phyloP scores from a whole-genome alignment of 176 grass and related monocot genomes.

The Eleusine indica region DNA sequence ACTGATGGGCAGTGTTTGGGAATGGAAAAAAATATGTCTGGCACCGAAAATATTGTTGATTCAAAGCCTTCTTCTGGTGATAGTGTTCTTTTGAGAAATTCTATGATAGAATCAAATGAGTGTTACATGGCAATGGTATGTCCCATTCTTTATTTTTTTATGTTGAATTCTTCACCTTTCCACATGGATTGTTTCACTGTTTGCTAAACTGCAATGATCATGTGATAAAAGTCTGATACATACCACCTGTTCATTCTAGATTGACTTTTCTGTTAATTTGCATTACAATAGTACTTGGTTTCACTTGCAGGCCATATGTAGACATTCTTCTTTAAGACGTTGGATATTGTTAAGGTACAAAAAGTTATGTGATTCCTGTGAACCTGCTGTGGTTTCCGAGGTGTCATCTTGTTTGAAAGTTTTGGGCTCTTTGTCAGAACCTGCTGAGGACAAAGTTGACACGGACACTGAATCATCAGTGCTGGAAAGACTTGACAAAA shows the following conservation, averaged over 20 bases:
- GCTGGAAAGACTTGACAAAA: slow-evolving; percentile 34
- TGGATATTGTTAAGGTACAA: slow-evolving; percentile 80
- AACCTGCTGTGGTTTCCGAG: slow-evolving; percentile 54
- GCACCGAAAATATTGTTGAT: slow-evolving; percentile 38
- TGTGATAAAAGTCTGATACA: not conserved
- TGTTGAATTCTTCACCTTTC: slow-evolving; percentile 39
- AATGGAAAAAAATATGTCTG: slow-evolving; percentile 39
- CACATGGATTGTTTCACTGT: not conserved
- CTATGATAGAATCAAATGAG: slow-evolving; percentile 48
- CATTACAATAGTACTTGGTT: slow-evolving; percentile 25
- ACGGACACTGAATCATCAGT: slow-evolving; percentile 44
- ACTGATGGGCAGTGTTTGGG: slow-evolving; percentile 36
- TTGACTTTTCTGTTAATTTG: slow-evolving; percentile 18
- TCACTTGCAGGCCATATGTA: slow-evolving; percentile 64
- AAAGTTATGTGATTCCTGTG: slow-evolving; percentile 62
- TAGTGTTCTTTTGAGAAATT: slow-evolving; percentile 35
- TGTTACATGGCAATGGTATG: slow-evolving; percentile 89
- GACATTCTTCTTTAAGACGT: slow-evolving; percentile 65
- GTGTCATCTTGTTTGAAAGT: slow-evolving; percentile 72
- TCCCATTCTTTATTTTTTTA: slow-evolving; percentile 10
- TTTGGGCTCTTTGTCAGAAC: slow-evolving; percentile 76
- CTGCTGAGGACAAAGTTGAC: slow-evolving; percentile 46
- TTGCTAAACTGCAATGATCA: slow-evolving; percentile 13
- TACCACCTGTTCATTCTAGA: not conserved
- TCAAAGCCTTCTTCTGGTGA: slow-evolving; percentile 32